phyloP scores from a whole-genome alignment of 768 basidiomycete species.

The Podaxis sp. region DNA sequence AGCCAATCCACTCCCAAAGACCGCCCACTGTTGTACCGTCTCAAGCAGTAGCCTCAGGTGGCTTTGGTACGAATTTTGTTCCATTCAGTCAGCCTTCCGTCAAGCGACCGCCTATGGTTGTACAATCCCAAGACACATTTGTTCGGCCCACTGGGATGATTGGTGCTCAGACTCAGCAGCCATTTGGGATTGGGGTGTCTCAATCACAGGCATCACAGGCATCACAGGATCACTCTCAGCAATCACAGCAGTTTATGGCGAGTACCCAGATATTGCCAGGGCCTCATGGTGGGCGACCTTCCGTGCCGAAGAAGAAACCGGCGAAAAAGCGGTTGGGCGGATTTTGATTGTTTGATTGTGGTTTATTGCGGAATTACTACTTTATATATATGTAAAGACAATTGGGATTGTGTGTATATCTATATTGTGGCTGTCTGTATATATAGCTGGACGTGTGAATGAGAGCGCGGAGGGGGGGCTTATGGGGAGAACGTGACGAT shows the following conservation, averaged over 20 bases:
- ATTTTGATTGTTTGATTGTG: slow-evolving; percentile 42
- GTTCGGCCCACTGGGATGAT: not conserved
- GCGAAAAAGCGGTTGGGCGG: slow-evolving; percentile 72
- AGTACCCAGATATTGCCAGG: slow-evolving; percentile 77
- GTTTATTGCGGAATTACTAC: not conserved
- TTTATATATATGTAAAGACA: not conserved
- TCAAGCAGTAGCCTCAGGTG: not conserved
- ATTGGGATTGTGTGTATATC: not conserved
- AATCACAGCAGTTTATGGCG: slow-evolving; percentile 43
- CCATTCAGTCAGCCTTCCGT: slow-evolving; percentile 1
- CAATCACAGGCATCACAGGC: slow-evolving; percentile 12
- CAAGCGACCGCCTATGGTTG: slow-evolving; percentile 2
- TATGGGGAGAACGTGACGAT: too few relatives aligned
- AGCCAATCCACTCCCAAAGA: not conserved
- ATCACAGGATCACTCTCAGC: slow-evolving; percentile 11
- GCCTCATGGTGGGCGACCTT: slow-evolving; percentile 61
- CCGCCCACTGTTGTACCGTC: slow-evolving; percentile 10
- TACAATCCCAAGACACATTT: slow-evolving; percentile 10
- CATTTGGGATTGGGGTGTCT: not conserved
- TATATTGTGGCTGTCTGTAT: not conserved
- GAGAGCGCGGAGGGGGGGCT: too few relatives aligned
- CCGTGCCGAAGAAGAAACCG: slow-evolving; percentile 48
- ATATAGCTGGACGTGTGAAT: not conserved
- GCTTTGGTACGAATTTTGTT: not conserved
- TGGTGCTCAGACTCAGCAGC: not conserved